Conservation (phyloP, 768 basidiomycete genomes). For the Hebeloma cylindrosporum region DNA sequence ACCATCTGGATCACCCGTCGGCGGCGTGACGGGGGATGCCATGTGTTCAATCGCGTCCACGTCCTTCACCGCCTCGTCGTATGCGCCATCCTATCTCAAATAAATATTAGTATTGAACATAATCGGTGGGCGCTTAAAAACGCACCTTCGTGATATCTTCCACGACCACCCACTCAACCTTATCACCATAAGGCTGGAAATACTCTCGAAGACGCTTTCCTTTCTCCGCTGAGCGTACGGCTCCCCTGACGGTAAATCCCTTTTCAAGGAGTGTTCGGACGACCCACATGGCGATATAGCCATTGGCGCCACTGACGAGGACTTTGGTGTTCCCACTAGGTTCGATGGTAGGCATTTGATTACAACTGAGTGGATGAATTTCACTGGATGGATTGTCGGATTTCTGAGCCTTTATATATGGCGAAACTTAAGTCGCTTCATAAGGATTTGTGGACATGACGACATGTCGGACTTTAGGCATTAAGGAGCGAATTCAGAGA, state of each 20-base stretch:
- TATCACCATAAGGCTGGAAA: slow-evolving; percentile 59
- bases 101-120: not conserved
- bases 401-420: too few species aligned
- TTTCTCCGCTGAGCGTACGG: slow-evolving; percentile 61
- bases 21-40: too few species aligned
- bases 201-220: slow-evolving; percentile 51
- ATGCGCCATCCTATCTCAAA: slow-evolving; percentile 5
- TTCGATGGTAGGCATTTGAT: slow-evolving; percentile 30
- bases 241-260: slow-evolving; percentile 63
- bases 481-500: too few species aligned
- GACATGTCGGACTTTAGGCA: too few species aligned
- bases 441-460: too few species aligned
- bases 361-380: too few species aligned
- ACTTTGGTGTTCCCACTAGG: slow-evolving; percentile 33
- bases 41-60: too few species aligned
- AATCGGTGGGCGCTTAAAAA: not conserved
- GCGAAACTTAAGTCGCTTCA: too few species aligned
- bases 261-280: slow-evolving; percentile 52
- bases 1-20: too few species aligned
- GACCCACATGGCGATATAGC: slow-evolving; percentile 59
- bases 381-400: too few species aligned
- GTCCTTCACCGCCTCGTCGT: too few species aligned
- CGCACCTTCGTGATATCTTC: slow-evolving; percentile 55
- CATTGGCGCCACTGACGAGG: slow-evolving; percentile 58
- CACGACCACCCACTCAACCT: slow-evolving; percentile 65